Conservation (phyloP, 208 protist species). For the Wallacemonas sp. region DNA sequence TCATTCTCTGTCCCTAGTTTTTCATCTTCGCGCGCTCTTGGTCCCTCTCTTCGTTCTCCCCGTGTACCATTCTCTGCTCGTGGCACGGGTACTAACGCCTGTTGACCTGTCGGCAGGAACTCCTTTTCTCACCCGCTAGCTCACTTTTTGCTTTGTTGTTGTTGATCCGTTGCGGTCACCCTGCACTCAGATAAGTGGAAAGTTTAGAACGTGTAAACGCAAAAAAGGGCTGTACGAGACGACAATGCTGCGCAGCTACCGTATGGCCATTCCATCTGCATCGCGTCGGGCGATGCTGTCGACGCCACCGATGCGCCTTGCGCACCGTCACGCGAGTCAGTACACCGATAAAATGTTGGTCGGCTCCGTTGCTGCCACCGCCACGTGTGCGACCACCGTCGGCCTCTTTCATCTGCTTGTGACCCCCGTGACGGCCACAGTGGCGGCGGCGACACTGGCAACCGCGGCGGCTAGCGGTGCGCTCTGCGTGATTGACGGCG, state of each 20-base stretch:
- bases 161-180: too few relatives aligned
- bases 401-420: conserved; percentile 86
- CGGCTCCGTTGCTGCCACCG: conserved; percentile 49
- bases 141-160: too few relatives aligned
- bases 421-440: conserved; percentile 56
- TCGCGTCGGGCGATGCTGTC: not conserved
- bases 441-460: conserved; percentile 59
- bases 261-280: not conserved
- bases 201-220: too few relatives aligned
- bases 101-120: too few relatives aligned
- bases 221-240: too few relatives aligned
- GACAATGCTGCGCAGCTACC: conserved; percentile 8
- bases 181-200: too few relatives aligned
- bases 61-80: too few relatives aligned
- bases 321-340: conserved; percentile 22
- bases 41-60: too few relatives aligned
- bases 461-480: conserved; percentile 67
- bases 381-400: conserved; percentile 66
- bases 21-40: too few relatives aligned
- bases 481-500: conserved; percentile 73
- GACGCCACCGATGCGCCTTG: conserved; percentile 19
- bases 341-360: conserved; percentile 85
- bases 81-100: too few relatives aligned
- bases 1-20: too few relatives aligned
- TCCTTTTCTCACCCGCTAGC: too few relatives aligned